These are phyloP conservation scores for Eragrostis nindensis DNA, from an alignment of 176 grass and related monocot species.

Conservation along the genomic window DNA sequence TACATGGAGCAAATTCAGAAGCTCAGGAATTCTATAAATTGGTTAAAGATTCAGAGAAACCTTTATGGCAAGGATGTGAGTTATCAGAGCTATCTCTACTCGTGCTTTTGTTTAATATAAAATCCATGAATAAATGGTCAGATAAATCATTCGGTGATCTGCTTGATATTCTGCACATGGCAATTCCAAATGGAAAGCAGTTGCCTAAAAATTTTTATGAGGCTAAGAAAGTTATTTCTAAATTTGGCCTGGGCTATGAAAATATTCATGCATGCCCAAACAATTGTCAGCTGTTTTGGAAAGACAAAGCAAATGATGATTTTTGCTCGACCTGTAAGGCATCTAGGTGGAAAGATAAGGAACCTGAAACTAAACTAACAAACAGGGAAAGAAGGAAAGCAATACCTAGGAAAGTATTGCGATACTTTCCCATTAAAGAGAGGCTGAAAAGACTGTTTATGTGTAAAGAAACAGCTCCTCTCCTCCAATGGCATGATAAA, in stretches of 20 bases:
- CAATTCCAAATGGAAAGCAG: conserved; percentile 8
- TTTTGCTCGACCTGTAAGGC: conserved; percentile 1
- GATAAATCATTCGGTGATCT: conserved; percentile 34
- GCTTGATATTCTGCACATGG: conserved; percentile 20
- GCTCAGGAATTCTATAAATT: conserved; percentile 10
- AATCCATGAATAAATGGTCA: conserved; percentile 30
- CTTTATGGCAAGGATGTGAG: not conserved
- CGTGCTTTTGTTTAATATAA: conserved; percentile 17
- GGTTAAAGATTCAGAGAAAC: not conserved
- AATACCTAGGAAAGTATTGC: not conserved
- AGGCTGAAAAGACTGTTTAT: not conserved
- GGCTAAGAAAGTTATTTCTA: conserved; percentile 25
- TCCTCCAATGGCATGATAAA: not conserved
- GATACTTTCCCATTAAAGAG: not conserved
- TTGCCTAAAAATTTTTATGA: conserved; percentile 8
- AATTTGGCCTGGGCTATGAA: conserved; percentile 25
- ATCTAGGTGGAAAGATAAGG: not conserved
- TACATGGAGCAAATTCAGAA: not conserved
- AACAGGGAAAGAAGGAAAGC: not conserved
- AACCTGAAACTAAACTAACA: not conserved
- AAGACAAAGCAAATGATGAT: not conserved
- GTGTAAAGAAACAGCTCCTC: not conserved
- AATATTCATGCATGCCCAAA: not conserved
- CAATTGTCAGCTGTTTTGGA: not conserved
- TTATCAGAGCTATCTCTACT: not conserved